A percentile compares a stretch with the other conserved stretches of the same genome.
phyloP scores from a whole-genome alignment of 768 basidiomycete species.

The Xerocomellus chrysenteron region DNA sequence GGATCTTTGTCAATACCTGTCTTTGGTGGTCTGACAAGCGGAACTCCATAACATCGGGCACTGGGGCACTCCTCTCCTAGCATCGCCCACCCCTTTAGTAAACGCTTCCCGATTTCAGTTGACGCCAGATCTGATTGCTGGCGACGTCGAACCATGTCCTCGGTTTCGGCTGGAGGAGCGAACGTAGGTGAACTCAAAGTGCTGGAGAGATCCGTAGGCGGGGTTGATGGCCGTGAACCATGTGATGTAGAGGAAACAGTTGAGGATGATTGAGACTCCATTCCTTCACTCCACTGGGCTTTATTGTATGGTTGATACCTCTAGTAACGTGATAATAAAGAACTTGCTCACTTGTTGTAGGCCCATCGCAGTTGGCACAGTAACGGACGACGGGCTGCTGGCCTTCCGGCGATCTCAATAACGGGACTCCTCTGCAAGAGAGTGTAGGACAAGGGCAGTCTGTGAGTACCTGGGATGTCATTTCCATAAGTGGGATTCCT shows the following conservation, averaged over 20 bases:
- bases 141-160: conserved; percentile 63
- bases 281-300: conserved; percentile 18
- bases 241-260: conserved; percentile 50
- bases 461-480: conserved; percentile 53
- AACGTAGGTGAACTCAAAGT: conserved; percentile 61
- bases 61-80: conserved; percentile 84
- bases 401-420: conserved; percentile 68
- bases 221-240: conserved; percentile 66
- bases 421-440: conserved; percentile 58
- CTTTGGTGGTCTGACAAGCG: conserved; percentile 79
- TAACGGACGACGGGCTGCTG: conserved; percentile 45
- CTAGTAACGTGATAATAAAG: neutral
- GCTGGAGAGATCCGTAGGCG: conserved; percentile 73
- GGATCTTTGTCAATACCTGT: conserved; percentile 58
- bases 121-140: conserved; percentile 83
- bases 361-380: conserved; percentile 64
- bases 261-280: conserved; percentile 35
- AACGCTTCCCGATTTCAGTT: conserved; percentile 70
- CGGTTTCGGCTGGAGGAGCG: conserved; percentile 62
- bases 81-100: conserved; percentile 87
- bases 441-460: conserved; percentile 57
- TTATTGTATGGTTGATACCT: conserved; percentile 8
- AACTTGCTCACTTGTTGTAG: conserved; percentile 32
- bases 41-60: conserved; percentile 68
- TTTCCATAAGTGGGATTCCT: conserved; percentile 6